Percentiles rank a stretch among this genome's conserved stretches.
Conservation (phyloP, 768 basidiomycete species). For the Tricholoma bakamatsutake region DNA sequence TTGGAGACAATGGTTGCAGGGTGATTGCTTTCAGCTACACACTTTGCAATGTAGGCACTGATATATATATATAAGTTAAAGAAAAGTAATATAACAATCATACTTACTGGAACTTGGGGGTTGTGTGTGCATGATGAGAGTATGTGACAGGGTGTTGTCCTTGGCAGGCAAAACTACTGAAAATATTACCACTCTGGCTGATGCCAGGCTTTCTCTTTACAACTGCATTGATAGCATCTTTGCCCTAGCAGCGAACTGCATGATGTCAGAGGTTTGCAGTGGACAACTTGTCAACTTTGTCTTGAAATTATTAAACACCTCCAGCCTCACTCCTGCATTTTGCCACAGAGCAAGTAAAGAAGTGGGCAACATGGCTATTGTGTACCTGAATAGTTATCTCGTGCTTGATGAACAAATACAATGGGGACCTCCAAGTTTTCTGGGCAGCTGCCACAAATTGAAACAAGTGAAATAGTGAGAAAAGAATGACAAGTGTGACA, state of each 20-base stretch:
- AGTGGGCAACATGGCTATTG: neutral
- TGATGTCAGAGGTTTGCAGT: neutral
- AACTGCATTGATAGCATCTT: neutral
- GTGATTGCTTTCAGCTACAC: slow-evolving; percentile 20
- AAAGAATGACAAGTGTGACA: neutral
- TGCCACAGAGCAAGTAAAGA: neutral
- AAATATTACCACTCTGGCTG: slow-evolving; percentile 1
- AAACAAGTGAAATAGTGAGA: neutral
- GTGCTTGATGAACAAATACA: neutral
- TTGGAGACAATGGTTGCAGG: slow-evolving; percentile 13
- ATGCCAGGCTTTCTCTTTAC: neutral
- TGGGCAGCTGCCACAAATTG: neutral
- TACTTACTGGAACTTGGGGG: slow-evolving; percentile 6
- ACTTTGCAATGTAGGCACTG: slow-evolving; percentile 3
- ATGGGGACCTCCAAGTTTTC: neutral
- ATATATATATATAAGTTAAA: no score
- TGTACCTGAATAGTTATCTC: neutral
- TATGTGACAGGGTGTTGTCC: slow-evolving; percentile 9
- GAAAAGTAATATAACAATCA: neutral
- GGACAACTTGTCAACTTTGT: neutral
- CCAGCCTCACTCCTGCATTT: neutral
- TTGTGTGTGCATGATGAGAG: slow-evolving; percentile 4
- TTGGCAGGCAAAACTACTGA: slow-evolving; percentile 6
- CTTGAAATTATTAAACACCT: neutral
- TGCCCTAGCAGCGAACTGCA: neutral